Conservation (phyloP, 2,329 filamentous ascomycete species). For the Sclerotinia sclerotiorum region DNA sequence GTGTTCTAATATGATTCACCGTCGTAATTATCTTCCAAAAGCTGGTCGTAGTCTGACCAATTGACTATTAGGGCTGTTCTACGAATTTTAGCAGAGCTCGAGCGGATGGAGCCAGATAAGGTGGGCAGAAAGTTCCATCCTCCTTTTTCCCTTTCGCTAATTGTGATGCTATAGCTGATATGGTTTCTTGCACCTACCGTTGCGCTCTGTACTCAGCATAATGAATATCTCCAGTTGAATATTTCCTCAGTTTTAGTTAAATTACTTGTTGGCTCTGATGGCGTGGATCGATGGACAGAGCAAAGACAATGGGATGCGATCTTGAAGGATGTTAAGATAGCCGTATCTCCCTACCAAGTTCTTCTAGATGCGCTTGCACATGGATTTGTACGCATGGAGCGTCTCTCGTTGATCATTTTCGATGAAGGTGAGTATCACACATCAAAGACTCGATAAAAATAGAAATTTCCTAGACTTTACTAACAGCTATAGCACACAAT, state of each 20-base stretch:
- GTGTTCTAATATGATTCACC: neutral
- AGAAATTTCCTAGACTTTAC: neutral
- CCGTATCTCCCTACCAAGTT: conserved; percentile 61
- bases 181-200: conserved; percentile 77
- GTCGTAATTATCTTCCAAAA: neutral
- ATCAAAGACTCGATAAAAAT: neutral
- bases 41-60: neutral
- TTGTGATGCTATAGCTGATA: conserved; percentile 47
- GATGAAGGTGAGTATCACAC: conserved; percentile 56
- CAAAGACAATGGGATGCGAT: conserved; percentile 59
- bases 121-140: conserved; percentile 42
- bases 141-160: conserved; percentile 15
- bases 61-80: conserved; percentile 51
- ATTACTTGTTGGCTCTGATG: conserved; percentile 56
- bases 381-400: conserved; percentile 57
- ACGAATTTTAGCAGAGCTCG: conserved; percentile 65
- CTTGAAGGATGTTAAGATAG: conserved; percentile 55
- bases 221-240: conserved; percentile 57
- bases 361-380: conserved; percentile 61
- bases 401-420: conserved; percentile 60
- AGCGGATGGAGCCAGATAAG: conserved; percentile 53
- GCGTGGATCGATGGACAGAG: conserved; percentile 61
- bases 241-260: conserved; percentile 55
- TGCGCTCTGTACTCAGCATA: conserved; percentile 66
- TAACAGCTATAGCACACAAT: conserved; percentile 37